These are phyloP conservation scores for Blastomyces percursus DNA, from an alignment of 2,329 filamentous ascomycete species.

Conservation along the genomic window DNA sequence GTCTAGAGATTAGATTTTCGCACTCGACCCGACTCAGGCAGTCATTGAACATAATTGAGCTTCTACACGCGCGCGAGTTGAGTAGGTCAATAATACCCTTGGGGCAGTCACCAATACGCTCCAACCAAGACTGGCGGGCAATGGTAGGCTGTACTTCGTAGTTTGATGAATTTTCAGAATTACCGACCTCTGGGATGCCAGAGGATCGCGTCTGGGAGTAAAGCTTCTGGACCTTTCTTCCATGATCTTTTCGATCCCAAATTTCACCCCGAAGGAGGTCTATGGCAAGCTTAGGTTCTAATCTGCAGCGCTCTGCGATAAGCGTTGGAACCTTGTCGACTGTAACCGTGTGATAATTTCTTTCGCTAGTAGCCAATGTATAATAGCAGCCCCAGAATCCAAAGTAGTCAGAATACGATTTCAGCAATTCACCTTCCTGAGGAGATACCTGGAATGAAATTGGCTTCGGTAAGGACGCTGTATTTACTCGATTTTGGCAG, in stretches of 20 bases:
- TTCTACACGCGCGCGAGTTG: conserved; percentile 40
- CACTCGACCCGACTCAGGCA: conserved; percentile 30
- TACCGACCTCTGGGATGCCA: not conserved
- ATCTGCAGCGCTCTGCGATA: conserved; percentile 64
- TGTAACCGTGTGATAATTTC: conserved; percentile 25
- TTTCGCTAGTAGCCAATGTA: conserved; percentile 28
- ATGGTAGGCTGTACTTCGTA: not conserved
- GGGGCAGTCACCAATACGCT: conserved; percentile 58
- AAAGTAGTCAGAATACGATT: conserved; percentile 47
- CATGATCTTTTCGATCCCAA: conserved; percentile 52
- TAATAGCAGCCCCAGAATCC: conserved; percentile 64
- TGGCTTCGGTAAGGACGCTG: conserved; percentile 37
- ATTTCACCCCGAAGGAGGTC: conserved; percentile 64
- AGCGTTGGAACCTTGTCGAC: conserved; percentile 55
- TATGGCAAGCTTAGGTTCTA: conserved; percentile 60
- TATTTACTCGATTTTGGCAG: conserved; percentile 13
- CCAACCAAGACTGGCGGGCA: conserved; percentile 42
- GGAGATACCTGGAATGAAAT: conserved; percentile 54
- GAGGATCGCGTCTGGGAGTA: not conserved
- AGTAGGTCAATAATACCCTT: conserved; percentile 57
- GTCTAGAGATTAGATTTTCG: conserved; percentile 25
- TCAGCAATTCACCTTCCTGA: conserved; percentile 51
- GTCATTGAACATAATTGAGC: conserved; percentile 44
- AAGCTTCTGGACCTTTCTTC: conserved; percentile 7
- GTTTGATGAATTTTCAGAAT: not conserved